Base-by-base conservation (phyloP, 768 basidiomycete species). In the Podaxis sp. region DNA sequence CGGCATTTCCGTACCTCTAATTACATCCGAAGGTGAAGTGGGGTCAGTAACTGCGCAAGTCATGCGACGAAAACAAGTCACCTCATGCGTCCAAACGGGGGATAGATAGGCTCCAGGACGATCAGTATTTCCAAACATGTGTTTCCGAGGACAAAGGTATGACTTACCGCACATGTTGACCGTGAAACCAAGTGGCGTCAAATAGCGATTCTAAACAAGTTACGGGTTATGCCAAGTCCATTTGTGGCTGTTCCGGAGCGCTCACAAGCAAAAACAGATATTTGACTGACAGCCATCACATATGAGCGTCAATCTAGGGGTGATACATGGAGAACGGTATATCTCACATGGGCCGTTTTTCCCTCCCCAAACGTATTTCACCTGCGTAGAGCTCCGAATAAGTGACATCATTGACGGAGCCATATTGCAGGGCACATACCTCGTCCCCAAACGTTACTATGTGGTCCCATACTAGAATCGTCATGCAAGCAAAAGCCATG, bases 121-220 rank as follows among this genome's bases (percentile, higher is more conserved):
- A 15, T 48, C 6, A 48, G 6, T 7, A 54, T 12, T 6, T 8
- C 15, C 30, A 12, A 15, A 13, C 26, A 12, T 15, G 9, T 39
- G 46, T 33, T 33, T 2, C 33, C 9, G 40, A 11, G 8, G 26
- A 8, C 28, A 15, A 9, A 38, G 17, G 36, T 3, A n/a, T 7
- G 24, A 15, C 28, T 54, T 67, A 78, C 80, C 84, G 59, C 73
- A 80, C 13, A 87, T 67, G 61, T 87, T 87, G 46, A 87, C 69
- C 11, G 86, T 79, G 68, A 88, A 88, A 2, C 84, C 85, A 3
- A 88, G 72, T 0, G 87, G 87, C 0, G 83, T 87, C 19, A 88
- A 71, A 66, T 88, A 88, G n/a, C 87, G 82, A 68, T 88, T 88
- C 86, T 88, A 24, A 39, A 12, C 30, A 33, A 61, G 19, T 33